Evolutionary conservation across 441 rosid genomes (phyloP), one percentile per base, ranked within the genome.

Genomic region (Dalechampia spathulata): DNA sequence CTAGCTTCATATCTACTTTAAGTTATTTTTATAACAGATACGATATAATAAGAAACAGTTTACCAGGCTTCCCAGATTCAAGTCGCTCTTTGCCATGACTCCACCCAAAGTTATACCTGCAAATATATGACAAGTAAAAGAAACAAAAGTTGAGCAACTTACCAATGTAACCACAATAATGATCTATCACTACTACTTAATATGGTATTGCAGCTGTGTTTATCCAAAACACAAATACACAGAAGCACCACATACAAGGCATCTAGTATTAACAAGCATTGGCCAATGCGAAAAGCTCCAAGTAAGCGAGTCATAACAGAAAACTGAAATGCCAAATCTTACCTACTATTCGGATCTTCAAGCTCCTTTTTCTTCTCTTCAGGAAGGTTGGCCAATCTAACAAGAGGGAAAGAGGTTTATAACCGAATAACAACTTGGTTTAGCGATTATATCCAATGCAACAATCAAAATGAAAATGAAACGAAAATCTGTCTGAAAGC

Each of bases 11-110:
- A 14, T 57, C 25, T n/a, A 11, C 19, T 5, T 7, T 19, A n/a
- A 45, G 30, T 4, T 17, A 13, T 61, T 36, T 17, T 53, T 19
- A 13, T 44, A 50, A 27, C 19, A 22, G 6, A 50, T 39, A 43
- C 30, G 44, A 54, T 55, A 25, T 37, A 53, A 52, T n/a, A 26
- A 38, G 47, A 50, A 60, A 59, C 23, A 22, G 19, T 61, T 68
- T 82, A 88, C 99, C 97, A 62, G 77, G 83, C 72, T 79, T 92
- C 68, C 97, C 99, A 20, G 96, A 86, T 78, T 92, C 96, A 64
- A 92, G 92, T 68, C 76, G 78, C 73, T 92, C 99, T 66, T 89
- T 86, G 42, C 96, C 97, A 78, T 89, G 99, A 69, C 97, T 92
- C 97, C 97, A 92, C 51, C 99, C 99, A 55, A 80, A 86, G 72